Base-by-base conservation (phyloP, 768 basidiomycete species). In the Pulveroboletus sp. region DNA sequence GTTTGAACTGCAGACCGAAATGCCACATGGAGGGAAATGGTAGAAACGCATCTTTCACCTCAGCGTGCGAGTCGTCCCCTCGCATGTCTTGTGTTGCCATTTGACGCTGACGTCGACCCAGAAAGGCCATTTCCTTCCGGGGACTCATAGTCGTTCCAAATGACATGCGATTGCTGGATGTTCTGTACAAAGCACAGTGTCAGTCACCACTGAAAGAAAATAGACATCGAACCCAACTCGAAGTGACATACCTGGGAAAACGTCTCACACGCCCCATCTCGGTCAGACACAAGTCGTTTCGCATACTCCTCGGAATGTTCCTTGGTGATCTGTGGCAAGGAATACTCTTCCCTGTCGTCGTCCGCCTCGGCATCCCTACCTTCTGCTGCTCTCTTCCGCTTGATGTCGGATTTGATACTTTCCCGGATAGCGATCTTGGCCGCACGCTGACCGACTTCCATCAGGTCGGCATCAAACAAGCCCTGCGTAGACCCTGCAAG, bases 241-340 rank as follows among this genome's bases (percentile, higher is more conserved):
- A n/a, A n/a, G n/a, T n/a, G n/a, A 62, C 78, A 43, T 65, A 86
- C 85, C 78, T 94, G 94, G 31, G 94, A 74, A 69, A 98, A 98
- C 86, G 97, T 94, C 80, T 98, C 95, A 70, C 98, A 99, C 45
- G 94, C 85, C 62, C 94, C 94, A 64, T 98, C 95, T 56, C 89
- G 84, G 64, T 97, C 94, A 12, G 92, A 94, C 46, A 98, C 95
- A 12, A 94, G 97, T 44, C 97, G 87, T 68, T 97, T 87, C 53
- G 97, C 94, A 61, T 81, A 98, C 72, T 98, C 95, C 73, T 98
- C 95, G 59, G 98, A 98, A 78, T 98, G 95, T 0, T 86, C 92
- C 62, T 72, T 79, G 24, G 91, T 88, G 61, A 95, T 97, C 63
- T 86, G 73, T 10, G 93, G 89, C 23, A 97, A 94, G 6, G 91